Evolutionary conservation across 768 basidiomycete genomes (phyloP).

Genomic region (Suillus subaureus): DNA sequence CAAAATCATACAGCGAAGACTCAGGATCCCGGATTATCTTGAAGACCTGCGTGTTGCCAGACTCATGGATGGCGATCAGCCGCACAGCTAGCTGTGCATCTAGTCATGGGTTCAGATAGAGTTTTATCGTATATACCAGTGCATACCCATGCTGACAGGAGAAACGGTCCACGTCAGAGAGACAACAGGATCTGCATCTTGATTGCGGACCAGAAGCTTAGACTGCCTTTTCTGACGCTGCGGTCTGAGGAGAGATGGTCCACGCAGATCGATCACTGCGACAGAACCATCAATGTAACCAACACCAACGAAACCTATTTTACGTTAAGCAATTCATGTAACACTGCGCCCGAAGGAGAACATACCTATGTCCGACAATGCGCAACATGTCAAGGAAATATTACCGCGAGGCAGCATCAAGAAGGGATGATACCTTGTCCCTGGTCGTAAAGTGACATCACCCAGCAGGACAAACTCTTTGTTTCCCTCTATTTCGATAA

Average conservation of each 20-base stretch:
- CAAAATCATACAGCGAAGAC: conserved; percentile 39
- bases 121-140: conserved; percentile 41
- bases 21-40: conserved; percentile 44
- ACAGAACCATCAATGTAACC: conserved; percentile 64
- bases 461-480: conserved; percentile 56
- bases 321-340: neutral
- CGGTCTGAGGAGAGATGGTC: conserved; percentile 61
- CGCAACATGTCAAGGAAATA: conserved; percentile 54
- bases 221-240: conserved; percentile 44
- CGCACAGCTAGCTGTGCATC: conserved; percentile 53
- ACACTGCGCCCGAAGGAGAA: conserved; percentile 7
- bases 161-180: conserved; percentile 71
- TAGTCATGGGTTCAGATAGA: conserved; percentile 22
- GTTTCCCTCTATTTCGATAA: conserved; percentile 34
- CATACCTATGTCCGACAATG: conserved; percentile 76
- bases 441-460: conserved; percentile 44
- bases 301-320: conserved; percentile 76
- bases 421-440: conserved; percentile 57
- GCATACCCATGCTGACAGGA: conserved; percentile 36
- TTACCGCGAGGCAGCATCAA: conserved; percentile 55
- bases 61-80: conserved; percentile 59
- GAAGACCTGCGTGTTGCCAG: conserved; percentile 63
- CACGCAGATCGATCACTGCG: conserved; percentile 72
- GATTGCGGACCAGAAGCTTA: conserved; percentile 35
- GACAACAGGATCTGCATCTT: conserved; percentile 46